Percentiles rank a stretch among this genome's conserved stretches.
Evolutionary conservation across 257 asterid genomes (phyloP).

Genomic region (Solanum chmielewskii): DNA sequence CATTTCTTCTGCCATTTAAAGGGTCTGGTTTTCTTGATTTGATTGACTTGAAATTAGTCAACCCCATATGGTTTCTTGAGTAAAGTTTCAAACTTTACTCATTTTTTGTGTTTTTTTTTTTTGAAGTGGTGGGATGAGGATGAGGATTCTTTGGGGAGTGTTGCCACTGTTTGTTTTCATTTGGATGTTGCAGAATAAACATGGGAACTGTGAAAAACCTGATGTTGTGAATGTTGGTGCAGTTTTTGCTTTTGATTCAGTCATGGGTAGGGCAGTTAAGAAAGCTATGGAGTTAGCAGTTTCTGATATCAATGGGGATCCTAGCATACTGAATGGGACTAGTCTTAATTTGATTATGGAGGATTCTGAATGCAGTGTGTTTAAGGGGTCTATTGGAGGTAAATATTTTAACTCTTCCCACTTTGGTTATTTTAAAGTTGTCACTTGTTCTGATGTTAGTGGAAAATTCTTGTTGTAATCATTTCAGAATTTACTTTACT

Average conservation of each 20-base stretch:
- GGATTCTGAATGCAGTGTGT: constrained; percentile 33
- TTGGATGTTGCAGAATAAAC: background rate
- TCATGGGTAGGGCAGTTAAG: constrained; percentile 35
- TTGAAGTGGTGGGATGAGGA: background rate
- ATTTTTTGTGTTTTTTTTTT: background rate
- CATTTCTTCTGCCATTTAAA: background rate
- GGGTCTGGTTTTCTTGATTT: background rate
- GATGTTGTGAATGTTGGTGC: constrained; percentile 32
- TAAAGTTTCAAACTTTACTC: background rate
- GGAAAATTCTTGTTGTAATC: background rate
- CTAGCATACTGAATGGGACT: constrained; percentile 26
- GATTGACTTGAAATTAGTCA: background rate
- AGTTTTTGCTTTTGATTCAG: constrained; percentile 23
- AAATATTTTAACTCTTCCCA: background rate
- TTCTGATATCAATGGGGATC: constrained; percentile 34
- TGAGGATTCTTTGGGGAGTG: background rate
- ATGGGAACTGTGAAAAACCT: constrained; percentile 17
- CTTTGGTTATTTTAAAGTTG: background rate
- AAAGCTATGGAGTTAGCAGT: constrained; percentile 42
- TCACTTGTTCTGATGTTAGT: background rate
- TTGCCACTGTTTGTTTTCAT: background rate
- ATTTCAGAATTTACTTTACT: background rate
- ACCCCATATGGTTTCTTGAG: background rate
- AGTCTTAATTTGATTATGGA: constrained; percentile 14
- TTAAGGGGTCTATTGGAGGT: constrained; percentile 34